These are phyloP conservation scores for Lumnitzera littorea DNA, from an alignment of 345 rosid species.

Conservation along the genomic window DNA sequence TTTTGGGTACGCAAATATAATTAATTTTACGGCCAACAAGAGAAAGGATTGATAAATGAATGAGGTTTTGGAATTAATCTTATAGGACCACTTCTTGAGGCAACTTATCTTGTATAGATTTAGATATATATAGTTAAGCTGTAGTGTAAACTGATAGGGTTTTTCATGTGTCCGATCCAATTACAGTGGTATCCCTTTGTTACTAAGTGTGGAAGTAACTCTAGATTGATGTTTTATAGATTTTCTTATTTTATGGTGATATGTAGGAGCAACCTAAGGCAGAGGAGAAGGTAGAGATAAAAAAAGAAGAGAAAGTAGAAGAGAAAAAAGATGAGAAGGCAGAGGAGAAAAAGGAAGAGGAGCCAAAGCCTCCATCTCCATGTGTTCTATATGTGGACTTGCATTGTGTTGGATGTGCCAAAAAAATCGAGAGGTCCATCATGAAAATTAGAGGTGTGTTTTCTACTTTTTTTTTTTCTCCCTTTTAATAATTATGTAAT, in stretches of 20 bases:
- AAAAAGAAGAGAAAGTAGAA: slow-evolving; percentile 24
- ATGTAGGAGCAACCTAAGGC: slow-evolving; percentile 21
- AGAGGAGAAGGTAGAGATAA: slow-evolving; percentile 37
- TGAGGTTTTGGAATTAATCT: not conserved
- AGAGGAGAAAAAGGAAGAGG: slow-evolving; percentile 28
- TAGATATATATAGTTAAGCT: no score
- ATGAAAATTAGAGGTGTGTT: slow-evolving; percentile 62
- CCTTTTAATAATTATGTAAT: not conserved
- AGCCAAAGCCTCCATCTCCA: slow-evolving; percentile 54
- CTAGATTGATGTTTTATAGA: not conserved
- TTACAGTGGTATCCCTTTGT: not conserved
- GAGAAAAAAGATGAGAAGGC: slow-evolving; percentile 24
- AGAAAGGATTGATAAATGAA: not conserved
- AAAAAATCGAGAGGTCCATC: slow-evolving; percentile 78
- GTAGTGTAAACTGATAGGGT: no score
- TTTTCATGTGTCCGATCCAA: no score
- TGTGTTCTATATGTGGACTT: slow-evolving; percentile 65
- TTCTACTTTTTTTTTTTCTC: not conserved
- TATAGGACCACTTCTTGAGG: no score
- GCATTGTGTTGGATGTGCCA: slow-evolving; percentile 93
- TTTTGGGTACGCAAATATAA: no score
- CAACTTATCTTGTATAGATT: no score
- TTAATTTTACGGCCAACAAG: no score
- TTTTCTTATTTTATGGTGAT: not conserved
- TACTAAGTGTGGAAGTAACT: not conserved